Base-by-base conservation (phyloP, 2,329 filamentous ascomycete genomes). In the Grosmannia huntii region DNA sequence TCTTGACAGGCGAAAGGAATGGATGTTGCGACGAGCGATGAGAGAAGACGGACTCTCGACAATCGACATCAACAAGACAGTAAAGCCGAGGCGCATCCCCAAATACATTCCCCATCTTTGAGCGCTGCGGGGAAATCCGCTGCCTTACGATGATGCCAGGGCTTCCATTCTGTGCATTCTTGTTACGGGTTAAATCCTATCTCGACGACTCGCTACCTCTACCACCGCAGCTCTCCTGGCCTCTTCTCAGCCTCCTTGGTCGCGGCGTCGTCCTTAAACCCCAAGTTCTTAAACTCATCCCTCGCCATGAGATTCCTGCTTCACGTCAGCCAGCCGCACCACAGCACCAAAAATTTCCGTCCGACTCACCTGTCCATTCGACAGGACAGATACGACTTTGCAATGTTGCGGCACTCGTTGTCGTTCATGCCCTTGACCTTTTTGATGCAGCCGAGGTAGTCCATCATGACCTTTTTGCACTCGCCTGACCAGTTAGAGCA, bases 241-340 rank as follows among this genome's bases (percentile, higher is more conserved):
- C 19, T 66, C 65, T 55, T 62, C 57, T 60, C 52, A n/a, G 68
- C 63, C 16, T 70, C 68, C 25, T 63, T 59, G 11, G n/a, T 7
- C 36, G 48, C 23, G 41, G 3, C 5, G 27, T 64, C 54, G 33
- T 82, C 78, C 6, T 76, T 74, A 65, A 95, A 94, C 0, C 94
- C 94, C 48, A 99, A 76, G 68, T 99, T 99, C 71, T 88, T 90
- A 72, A 97, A 94, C 60, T 95, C 89, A 68, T 99, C 94, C 65
- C 82, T 89, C 9, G 91, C 91, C 94, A 99, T 99, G 36, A 99
- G 76, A 68, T 97, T 96, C 65, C 90, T 90, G 41, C 57, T n/a
- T 19, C 10, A 25, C 33, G 28, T 51, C 12, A 23, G 27, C 46
- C 31, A 25, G 46, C 10, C 21, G 23, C 12, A 25, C n/a, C 21